Evolutionary conservation across 495 filamentous ascomycete genomes (phyloP), one percentile per base, ranked within the genome.

Genomic region (Penicilliopsis zonata): DNA sequence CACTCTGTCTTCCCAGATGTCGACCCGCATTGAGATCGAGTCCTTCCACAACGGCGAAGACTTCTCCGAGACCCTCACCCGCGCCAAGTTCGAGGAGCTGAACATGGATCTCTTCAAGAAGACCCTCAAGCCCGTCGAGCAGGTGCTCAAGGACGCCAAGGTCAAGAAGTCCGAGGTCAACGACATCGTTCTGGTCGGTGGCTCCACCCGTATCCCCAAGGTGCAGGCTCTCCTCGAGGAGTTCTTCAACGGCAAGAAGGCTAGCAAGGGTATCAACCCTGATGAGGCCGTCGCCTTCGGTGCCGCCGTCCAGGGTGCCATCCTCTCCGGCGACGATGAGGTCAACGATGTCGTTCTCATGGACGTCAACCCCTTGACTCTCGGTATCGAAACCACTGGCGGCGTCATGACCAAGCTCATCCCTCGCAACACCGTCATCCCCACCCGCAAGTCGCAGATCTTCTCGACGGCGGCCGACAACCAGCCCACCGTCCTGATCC

Each of bases 321-420:
- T 96, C 47, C 67, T 96, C 30, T 83, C 85, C 46, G 84, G 84
- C 37, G 86, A 94, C 59, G 75, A 79, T 39, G 81, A 75, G 45
- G 80, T 83, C 33, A 67, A 63, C 14, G 73, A 74, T 8, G 56
- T 94, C 37, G 84, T 94, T 59, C 83, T 96, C 50, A 86, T 94
- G 82, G 88, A 96, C 50, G 88, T 96, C 61, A 94, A 94, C 74
- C 88, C 88, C 38, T 72, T 96, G 46, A 94, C 88, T 47, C 82
- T 96, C 43, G 88, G 88, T 76, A 96, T 96, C 41, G 88, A 96
- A 67, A 94, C 88, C 48, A 94, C 88, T 42, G 88, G 88, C 56
- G 88, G 88, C 61, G 86, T 94, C 44, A 94, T 96, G 87, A 94
- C 88, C 55, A 90, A 87, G 68, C 71, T 96, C 43, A 94, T 96